A percentile compares a stretch with the other conserved stretches of the same genome.
Evolutionary conservation across 2,329 filamentous ascomycete species (phyloP).

Genomic region (Coniochaeta hoffmannii): DNA sequence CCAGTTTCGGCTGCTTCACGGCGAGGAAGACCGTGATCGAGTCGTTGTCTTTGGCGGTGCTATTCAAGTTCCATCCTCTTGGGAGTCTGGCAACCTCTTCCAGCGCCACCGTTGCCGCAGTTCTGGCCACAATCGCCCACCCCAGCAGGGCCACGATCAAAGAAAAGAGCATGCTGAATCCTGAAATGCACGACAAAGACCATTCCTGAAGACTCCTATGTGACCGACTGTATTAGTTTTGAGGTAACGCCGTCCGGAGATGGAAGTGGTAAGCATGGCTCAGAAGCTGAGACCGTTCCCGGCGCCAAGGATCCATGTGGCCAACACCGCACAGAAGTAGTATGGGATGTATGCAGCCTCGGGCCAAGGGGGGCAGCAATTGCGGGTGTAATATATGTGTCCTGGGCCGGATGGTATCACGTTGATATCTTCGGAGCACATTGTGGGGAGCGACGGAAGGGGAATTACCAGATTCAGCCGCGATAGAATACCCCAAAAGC

Average conservation of each 20-base stretch:
- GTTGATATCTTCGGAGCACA: background rate
- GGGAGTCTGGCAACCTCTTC: constrained; percentile 15
- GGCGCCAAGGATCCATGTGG: background rate
- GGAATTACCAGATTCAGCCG: background rate
- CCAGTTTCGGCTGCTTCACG: constrained; percentile 20
- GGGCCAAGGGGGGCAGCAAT: background rate
- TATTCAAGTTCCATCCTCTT: constrained; percentile 18
- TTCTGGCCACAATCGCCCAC: constrained; percentile 1
- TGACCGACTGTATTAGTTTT: background rate
- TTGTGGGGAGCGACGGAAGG: constrained; percentile 1
- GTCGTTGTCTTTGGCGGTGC: constrained; percentile 16
- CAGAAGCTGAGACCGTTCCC: background rate
- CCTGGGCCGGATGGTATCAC: background rate
- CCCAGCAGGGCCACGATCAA: constrained; percentile 8
- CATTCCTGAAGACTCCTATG: background rate
- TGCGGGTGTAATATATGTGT: background rate
- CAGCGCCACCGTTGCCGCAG: constrained; percentile 13
- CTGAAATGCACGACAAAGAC: background rate
- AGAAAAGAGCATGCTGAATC: constrained; percentile 9
- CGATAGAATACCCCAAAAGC: background rate
- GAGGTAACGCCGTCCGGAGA: background rate
- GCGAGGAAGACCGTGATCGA: constrained; percentile 19
- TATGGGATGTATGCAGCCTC: background rate
- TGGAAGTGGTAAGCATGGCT: background rate
- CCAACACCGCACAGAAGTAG: background rate